Evolutionary conservation across 495 filamentous ascomycete genomes (phyloP), one percentile per base, ranked within the genome.

Genomic region (Lasiosphaeria ovina): DNA sequence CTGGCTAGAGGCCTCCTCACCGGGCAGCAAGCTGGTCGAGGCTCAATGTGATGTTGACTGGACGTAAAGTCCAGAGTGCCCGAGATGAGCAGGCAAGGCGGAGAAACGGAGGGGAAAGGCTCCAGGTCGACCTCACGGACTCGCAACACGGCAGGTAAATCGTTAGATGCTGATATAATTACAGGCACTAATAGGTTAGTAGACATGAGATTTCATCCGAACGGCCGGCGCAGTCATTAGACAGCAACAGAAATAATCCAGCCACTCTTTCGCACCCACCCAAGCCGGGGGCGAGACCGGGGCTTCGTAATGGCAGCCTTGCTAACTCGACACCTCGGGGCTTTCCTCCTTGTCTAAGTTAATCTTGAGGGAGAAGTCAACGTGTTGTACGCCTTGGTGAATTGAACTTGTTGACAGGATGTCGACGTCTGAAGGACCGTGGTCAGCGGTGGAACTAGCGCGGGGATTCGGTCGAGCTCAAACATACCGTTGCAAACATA

Each of bases 281-380:
- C 38, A 4, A 31, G 16, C 17, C 7, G 32, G 24, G 11, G 44
- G 35, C 16, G 40, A 48, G 3, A 45, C 48, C 12, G 9, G 8
- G 35, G 7, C 5, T n/a, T 3, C 44, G 44, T n/a, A 14, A 35
- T 6, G 6, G 35, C 33, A 24, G 53, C 55, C 12, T 35, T 4
- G 7, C 62, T 51, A 71, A 36, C 66, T 67, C 17, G 68, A 64
- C 35, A 66, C 56, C 47, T 67, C 66, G 4, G 59, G 65, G 44
- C 68, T 68, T 35, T 65, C 40, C 9, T 62, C 66, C 49, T 64
- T 62, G 53, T 69, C 72, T 11, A 74, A 68, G 54, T 79, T 70
- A 59, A 98, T 91, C 82, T 98, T 98, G 47, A 98, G 81, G 6
- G 93, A 97, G 70, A 96, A 97, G 70, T 98, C 94, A 45, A 98